Evolutionary conservation across 2,329 filamentous ascomycete genomes (phyloP).

Genomic region (Ploettnerulaceae sp.): DNA sequence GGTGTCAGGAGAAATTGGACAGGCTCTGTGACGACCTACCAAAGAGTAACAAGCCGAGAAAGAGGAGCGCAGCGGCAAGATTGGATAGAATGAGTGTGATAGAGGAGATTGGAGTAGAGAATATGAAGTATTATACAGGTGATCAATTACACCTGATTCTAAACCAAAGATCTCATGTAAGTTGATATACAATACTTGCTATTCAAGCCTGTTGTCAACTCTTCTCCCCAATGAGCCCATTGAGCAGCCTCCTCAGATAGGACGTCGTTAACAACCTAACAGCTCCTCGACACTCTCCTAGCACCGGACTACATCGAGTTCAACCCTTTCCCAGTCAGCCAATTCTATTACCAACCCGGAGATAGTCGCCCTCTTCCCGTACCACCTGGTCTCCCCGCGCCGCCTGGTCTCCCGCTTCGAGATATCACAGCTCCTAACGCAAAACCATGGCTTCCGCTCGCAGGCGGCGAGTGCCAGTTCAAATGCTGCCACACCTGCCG

Average conservation of each 20-base stretch:
- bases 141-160: slow-evolving; percentile 45
- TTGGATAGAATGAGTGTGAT: slow-evolving; percentile 25
- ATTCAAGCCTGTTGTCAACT: background rate
- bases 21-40: slow-evolving; percentile 24
- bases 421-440: background rate
- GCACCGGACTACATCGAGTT: background rate
- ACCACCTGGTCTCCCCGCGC: slow-evolving; percentile 5
- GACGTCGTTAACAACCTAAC: too few species aligned
- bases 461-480: slow-evolving; percentile 43
- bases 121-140: slow-evolving; percentile 43
- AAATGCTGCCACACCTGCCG: slow-evolving; percentile 48
- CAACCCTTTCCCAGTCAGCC: background rate
- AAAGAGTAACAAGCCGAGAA: slow-evolving; percentile 18
- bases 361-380: background rate
- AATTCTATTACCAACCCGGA: background rate
- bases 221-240: too few species aligned
- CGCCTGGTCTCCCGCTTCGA: too few species aligned
- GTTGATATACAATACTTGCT: slow-evolving; percentile 12
- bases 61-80: slow-evolving; percentile 25
- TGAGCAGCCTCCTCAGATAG: too few species aligned
- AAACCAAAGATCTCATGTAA: slow-evolving; percentile 47
- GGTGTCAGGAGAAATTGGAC: slow-evolving; percentile 25
- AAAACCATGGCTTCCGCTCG: slow-evolving; percentile 37
- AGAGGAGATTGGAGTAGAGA: slow-evolving; percentile 39
- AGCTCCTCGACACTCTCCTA: slow-evolving; percentile 4